Conservation (phyloP, 805 yeast genomes). For the Starmerella geochares region DNA sequence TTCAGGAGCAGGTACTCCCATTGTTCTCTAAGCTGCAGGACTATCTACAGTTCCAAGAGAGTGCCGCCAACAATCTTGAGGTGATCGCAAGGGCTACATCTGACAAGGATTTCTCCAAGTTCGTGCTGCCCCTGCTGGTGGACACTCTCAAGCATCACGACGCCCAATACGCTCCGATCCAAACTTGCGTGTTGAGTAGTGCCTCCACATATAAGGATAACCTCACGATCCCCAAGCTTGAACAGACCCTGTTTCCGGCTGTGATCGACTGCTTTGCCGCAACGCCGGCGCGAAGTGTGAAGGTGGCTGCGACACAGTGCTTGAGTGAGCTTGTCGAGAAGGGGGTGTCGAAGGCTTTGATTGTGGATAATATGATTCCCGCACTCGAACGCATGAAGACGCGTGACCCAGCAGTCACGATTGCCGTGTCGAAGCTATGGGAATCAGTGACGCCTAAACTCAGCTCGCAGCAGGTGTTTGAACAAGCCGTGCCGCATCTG, state of each 20-base stretch:
- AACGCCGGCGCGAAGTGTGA: slow-evolving; percentile 74
- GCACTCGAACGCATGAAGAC: slow-evolving; percentile 65
- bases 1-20: slow-evolving; percentile 59
- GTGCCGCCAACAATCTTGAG: slow-evolving; percentile 41
- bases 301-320: slow-evolving; percentile 35
- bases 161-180: slow-evolving; percentile 34
- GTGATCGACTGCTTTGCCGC: slow-evolving; percentile 65
- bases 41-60: slow-evolving; percentile 36
- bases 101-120: slow-evolving; percentile 42
- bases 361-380: slow-evolving; percentile 74
- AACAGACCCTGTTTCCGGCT: slow-evolving; percentile 64
- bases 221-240: slow-evolving; percentile 59
- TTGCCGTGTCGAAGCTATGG: slow-evolving; percentile 40
- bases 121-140: slow-evolving; percentile 39
- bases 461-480: slow-evolving; percentile 43
- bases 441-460: slow-evolving; percentile 31
- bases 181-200: slow-evolving; percentile 43
- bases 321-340: slow-evolving; percentile 16
- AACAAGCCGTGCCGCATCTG: slow-evolving; percentile 45
- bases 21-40: slow-evolving; percentile 33
- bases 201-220: slow-evolving; percentile 37
- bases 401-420: slow-evolving; percentile 55
- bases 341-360: slow-evolving; percentile 53
- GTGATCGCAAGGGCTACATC: slow-evolving; percentile 42
- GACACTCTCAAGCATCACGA: slow-evolving; percentile 29